phyloP scores from a whole-genome alignment of 139 green algal genomes.

The Monoraphidium neglectum region DNA sequence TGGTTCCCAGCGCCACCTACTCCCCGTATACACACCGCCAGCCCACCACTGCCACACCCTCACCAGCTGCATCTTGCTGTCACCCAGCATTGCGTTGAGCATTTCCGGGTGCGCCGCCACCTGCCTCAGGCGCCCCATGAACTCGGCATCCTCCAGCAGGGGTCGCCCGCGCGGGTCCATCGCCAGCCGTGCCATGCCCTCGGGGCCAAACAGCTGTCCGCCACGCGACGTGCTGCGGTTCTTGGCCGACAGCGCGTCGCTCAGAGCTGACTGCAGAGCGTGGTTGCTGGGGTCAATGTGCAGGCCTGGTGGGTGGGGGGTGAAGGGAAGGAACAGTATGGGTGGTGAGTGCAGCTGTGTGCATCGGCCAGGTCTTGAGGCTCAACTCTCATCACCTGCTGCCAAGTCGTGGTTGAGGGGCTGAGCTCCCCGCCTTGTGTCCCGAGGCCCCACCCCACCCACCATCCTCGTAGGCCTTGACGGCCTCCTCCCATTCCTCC shows the following conservation, averaged over 20 bases:
- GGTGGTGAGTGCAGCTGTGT: too few relatives aligned
- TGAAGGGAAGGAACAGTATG: too few relatives aligned
- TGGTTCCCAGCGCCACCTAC: too few relatives aligned
- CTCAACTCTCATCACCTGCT: too few relatives aligned
- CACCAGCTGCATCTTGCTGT: constrained; percentile 55
- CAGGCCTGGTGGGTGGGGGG: too few relatives aligned
- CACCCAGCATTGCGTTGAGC: constrained; percentile 69
- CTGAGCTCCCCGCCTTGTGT: too few relatives aligned
- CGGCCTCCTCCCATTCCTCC: constrained; percentile 70
- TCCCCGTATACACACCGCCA: constrained; percentile 31
- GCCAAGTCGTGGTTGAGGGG: too few relatives aligned
- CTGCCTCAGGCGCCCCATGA: constrained; percentile 83
- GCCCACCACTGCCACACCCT: constrained; percentile 49
- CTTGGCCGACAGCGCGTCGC: constrained; percentile 57
- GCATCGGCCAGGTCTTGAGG: too few relatives aligned
- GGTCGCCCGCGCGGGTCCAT: constrained; percentile 78
- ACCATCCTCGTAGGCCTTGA: constrained; percentile 80
- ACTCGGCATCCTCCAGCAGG: constrained; percentile 88
- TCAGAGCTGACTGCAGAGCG: constrained; percentile 63
- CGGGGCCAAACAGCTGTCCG: constrained; percentile 43
- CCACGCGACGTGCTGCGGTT: constrained; percentile 11
- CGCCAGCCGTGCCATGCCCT: constrained; percentile 84
- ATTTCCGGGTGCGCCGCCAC: constrained; percentile 74
- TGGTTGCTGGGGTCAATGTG: constrained; percentile 77
- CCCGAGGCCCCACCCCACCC: too few relatives aligned